phyloP scores from a whole-genome alignment of 345 rosid species.

The Anastatica hierochuntica region DNA sequence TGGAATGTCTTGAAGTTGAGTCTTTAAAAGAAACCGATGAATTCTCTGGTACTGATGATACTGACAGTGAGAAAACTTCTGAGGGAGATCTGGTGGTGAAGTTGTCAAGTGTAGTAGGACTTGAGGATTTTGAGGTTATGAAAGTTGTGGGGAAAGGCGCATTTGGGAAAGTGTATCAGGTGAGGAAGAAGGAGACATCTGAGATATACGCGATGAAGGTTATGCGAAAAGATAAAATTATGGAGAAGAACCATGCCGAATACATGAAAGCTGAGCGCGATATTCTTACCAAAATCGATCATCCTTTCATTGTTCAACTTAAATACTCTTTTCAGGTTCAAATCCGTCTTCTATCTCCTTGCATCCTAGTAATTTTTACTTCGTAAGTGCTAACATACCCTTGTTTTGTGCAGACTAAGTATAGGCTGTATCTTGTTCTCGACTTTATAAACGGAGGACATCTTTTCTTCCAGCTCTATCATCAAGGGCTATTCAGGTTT shows the following conservation, averaged over 20 bases:
- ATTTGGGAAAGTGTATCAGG: conserved; percentile 91
- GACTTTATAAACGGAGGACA: neutral
- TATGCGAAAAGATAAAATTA: conserved; percentile 84
- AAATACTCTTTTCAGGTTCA: conserved; percentile 81
- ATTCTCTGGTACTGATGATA: conserved; percentile 25
- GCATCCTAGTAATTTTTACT: too few relatives aligned
- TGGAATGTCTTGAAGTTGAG: conserved; percentile 30
- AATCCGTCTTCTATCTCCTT: too few relatives aligned
- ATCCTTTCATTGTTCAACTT: conserved; percentile 90
- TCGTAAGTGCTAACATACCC: too few relatives aligned
- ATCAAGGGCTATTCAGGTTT: neutral
- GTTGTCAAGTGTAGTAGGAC: conserved; percentile 36
- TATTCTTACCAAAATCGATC: conserved; percentile 68
- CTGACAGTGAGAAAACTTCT: conserved; percentile 13
- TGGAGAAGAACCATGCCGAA: conserved; percentile 88
- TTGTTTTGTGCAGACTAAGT: neutral
- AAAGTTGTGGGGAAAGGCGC: conserved; percentile 94
- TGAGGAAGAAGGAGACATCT: conserved; percentile 67
- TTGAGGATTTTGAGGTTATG: conserved; percentile 82
- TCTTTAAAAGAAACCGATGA: conserved; percentile 31
- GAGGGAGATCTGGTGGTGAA: conserved; percentile 9
- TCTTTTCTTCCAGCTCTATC: neutral
- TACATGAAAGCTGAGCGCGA: conserved; percentile 98
- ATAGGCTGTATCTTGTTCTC: neutral
- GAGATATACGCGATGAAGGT: conserved; percentile 98